Evolutionary conservation across 192 early-diverging fungal genomes (phyloP), one percentile per base, ranked within the genome.

Genomic region (Linderina pennispora): DNA sequence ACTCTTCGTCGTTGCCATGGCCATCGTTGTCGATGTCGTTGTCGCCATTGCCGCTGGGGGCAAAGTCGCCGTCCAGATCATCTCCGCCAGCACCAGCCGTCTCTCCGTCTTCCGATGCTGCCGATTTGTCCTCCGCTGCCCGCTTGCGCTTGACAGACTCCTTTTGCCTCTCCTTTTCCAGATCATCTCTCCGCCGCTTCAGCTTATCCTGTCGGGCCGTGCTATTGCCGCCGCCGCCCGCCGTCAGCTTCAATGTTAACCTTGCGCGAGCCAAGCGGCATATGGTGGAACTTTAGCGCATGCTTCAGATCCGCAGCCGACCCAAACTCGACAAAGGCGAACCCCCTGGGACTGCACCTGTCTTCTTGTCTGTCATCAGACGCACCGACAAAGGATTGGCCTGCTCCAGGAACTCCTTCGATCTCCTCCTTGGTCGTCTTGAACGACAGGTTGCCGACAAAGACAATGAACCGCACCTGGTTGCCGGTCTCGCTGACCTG

Each of bases 221-320:
- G 50, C 59, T 83, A 44, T 79, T 79, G 35, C 84, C 84, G 37
- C 84, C 84, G 23, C 83, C 83, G 32, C 84, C 84, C 22, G 77
- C 84, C 23, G 84, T 87, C 42, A 87, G 48, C 54, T 87, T n/a
- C 84, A 24, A 87, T 81, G 50, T 83, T 87, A 42, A 86, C 82
- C 26, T 80, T 78, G 53, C 80, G 65, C 36, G 72, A 58, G n/a
- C 77, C 80, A 45, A 86, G 65, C 34, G 65, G 45, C 13, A 69
- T 65, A 45, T 82, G 80, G 49, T 86, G 78, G 50, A 81, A 86
- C 24, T 65, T 77, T 10, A 86, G 54, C 36, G 78, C 81, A 58
- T 71, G 78, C 63, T 75, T 80, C 55, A 83, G 43, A 23, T 78
- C 49, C 8, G 65, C 63, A 14, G 74, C 53, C 22, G 62, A 61